Percentiles rank a stretch among this genome's conserved stretches.
These are phyloP conservation scores for Wickerhamiella dianesei DNA, from an alignment of 805 yeast species.

Conservation along the genomic window DNA sequence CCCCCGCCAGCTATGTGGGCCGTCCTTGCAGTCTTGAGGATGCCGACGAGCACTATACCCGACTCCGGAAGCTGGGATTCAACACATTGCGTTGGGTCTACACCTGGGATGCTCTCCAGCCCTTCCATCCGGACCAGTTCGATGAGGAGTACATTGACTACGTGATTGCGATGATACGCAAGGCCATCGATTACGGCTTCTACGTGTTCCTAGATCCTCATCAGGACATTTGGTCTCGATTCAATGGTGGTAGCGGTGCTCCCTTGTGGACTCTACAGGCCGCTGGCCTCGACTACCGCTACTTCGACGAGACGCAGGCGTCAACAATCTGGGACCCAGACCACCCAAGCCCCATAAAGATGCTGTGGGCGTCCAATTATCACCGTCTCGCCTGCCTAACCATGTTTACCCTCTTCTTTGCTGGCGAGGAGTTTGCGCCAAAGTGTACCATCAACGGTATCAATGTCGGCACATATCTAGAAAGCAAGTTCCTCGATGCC, in stretches of 20 bases:
- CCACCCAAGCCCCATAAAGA: constrained; percentile 33
- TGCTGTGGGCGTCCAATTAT: constrained; percentile 89
- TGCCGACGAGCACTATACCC: constrained; percentile 49
- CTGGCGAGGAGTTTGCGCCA: constrained; percentile 66
- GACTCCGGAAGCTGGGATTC: constrained; percentile 70
- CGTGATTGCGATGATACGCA: constrained; percentile 46
- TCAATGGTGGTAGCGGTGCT: constrained; percentile 87
- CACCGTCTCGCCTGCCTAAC: constrained; percentile 56
- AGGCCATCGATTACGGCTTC: constrained; percentile 45
- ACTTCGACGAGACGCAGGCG: constrained; percentile 57
- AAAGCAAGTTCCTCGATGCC: constrained; percentile 45
- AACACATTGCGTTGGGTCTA: constrained; percentile 65
- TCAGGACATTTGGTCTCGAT: constrained; percentile 89
- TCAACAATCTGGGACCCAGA: constrained; percentile 58
- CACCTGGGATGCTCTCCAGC: constrained; percentile 90
- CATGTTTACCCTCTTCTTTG: constrained; percentile 82
- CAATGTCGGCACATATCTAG: constrained; percentile 68
- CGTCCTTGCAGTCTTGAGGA: constrained; percentile 66
- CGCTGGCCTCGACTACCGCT: constrained; percentile 70
- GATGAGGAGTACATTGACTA: constrained; percentile 67
- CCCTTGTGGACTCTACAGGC: constrained; percentile 86
- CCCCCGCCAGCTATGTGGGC: constrained; percentile 53
- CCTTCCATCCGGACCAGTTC: constrained; percentile 67
- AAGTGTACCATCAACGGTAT: constrained; percentile 52
- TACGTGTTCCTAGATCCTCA: constrained; percentile 80